phyloP scores from a whole-genome alignment of 2,329 filamentous ascomycete species.

The Calonectria multiphialidica region DNA sequence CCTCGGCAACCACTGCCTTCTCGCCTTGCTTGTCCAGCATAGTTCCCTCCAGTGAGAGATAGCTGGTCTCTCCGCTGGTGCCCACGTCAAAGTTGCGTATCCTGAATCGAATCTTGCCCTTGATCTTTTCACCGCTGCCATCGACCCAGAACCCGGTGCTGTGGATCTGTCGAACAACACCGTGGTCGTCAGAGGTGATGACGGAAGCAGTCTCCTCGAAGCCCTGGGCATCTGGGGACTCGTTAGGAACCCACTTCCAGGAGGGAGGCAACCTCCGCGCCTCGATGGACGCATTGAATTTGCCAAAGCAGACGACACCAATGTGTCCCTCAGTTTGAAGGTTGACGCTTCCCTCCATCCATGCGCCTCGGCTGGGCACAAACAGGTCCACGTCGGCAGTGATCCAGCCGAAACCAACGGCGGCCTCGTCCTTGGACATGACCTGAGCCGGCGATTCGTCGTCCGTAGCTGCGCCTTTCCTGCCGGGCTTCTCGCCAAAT shows the following conservation, averaged over 20 bases:
- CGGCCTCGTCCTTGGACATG: constrained; percentile 81
- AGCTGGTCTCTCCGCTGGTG: constrained; percentile 80
- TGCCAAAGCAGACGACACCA: constrained; percentile 88
- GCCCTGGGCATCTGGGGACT: constrained; percentile 51
- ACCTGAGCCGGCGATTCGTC: constrained; percentile 61
- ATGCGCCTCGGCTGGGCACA: constrained; percentile 77
- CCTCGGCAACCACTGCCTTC: constrained; percentile 59
- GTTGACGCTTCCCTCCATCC: constrained; percentile 85
- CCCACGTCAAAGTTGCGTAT: constrained; percentile 89
- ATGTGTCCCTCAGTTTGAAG: constrained; percentile 91
- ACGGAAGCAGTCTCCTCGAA: constrained; percentile 58
- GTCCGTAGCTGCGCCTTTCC: constrained; percentile 59
- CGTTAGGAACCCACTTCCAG: constrained; percentile 84
- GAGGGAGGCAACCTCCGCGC: constrained; percentile 77
- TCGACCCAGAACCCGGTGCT: constrained; percentile 82
- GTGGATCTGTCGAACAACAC: constrained; percentile 65
- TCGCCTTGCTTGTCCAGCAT: constrained; percentile 80
- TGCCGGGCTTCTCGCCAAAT: constrained; percentile 70
- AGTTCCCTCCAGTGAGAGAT: constrained; percentile 89
- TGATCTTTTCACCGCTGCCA: constrained; percentile 75
- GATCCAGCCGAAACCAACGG: constrained; percentile 87
- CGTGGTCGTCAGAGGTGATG: constrained; percentile 61
- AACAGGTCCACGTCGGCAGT: constrained; percentile 90
- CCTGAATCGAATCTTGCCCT: constrained; percentile 79
- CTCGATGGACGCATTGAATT: constrained; percentile 92